Evolutionary conservation across 768 basidiomycete species (phyloP).

Genomic region (Pleurotus giganteus): DNA sequence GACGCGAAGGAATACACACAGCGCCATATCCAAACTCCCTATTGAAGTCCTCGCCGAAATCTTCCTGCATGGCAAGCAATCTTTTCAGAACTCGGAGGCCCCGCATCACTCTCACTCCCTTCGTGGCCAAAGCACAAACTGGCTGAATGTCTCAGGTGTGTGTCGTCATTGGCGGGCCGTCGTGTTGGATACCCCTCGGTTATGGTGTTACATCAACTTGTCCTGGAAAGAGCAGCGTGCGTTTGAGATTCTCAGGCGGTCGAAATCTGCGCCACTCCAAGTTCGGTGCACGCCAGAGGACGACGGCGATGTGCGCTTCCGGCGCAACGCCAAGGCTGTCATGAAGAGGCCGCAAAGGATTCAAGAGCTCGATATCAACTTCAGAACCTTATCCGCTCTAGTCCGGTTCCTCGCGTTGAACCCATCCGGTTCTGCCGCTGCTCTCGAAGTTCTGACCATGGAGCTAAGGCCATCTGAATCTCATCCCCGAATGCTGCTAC

Average conservation of each 20-base stretch:
- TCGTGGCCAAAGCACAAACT: no score
- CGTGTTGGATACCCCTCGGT: not conserved
- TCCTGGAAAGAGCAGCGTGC: not conserved
- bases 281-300: not conserved
- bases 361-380: not conserved
- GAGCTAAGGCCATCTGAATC: not conserved
- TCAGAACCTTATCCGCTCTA: not conserved
- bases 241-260: not conserved
- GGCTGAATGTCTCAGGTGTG: slow-evolving; percentile 2
- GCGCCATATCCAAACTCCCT: not conserved
- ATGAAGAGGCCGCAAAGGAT: slow-evolving; percentile 5
- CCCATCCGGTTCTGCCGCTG: not conserved
- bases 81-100: no score
- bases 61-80: not conserved
- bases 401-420: not conserved
- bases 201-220: not conserved
- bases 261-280: not conserved
- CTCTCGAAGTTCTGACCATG: not conserved
- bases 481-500: no score
- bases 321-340: not conserved
- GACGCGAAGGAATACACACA: not conserved
- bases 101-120: no score
- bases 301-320: not conserved
- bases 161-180: not conserved
- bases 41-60: not conserved